phyloP scores from a whole-genome alignment of 1,139 yeast genomes.

The Yamadazyma diospyri region DNA sequence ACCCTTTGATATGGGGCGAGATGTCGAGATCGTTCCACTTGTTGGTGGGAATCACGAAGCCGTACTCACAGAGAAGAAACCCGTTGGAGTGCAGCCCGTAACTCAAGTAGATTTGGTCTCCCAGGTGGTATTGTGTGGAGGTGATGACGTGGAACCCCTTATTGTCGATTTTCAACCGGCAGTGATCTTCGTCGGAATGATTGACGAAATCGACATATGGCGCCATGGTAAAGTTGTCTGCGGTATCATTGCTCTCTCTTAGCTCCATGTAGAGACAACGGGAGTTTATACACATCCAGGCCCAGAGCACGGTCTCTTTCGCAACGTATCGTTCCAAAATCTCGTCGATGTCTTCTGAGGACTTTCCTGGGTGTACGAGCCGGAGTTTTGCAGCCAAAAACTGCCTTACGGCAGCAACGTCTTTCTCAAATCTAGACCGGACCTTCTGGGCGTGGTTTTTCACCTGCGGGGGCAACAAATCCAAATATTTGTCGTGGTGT shows the following conservation, averaged over 20 bases:
- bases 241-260: constrained; percentile 43
- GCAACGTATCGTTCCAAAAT: constrained; percentile 12
- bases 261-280: constrained; percentile 82
- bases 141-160: constrained; percentile 52
- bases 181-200: constrained; percentile 59
- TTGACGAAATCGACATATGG: constrained; percentile 89
- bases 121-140: constrained; percentile 28
- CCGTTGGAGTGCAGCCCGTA: constrained; percentile 90
- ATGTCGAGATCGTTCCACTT: constrained; percentile 73
- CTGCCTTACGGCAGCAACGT: constrained; percentile 26
- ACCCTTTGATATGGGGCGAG: constrained; percentile 33
- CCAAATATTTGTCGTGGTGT: constrained; percentile 22
- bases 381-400: constrained; percentile 19
- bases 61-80: constrained; percentile 80
- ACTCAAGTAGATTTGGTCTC: constrained; percentile 64
- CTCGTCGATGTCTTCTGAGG: neutral
- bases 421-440: constrained; percentile 32
- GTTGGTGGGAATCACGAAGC: constrained; percentile 60
- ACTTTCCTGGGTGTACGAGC: constrained; percentile 1
- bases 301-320: constrained; percentile 46
- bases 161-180: constrained; percentile 45
- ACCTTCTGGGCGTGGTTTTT: constrained; percentile 34
- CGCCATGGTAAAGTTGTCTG: constrained; percentile 83
- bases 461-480: constrained; percentile 39
- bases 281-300: constrained; percentile 87